Base-by-base conservation (phyloP, 345 rosid species). In the Melaleuca alternifolia region DNA sequence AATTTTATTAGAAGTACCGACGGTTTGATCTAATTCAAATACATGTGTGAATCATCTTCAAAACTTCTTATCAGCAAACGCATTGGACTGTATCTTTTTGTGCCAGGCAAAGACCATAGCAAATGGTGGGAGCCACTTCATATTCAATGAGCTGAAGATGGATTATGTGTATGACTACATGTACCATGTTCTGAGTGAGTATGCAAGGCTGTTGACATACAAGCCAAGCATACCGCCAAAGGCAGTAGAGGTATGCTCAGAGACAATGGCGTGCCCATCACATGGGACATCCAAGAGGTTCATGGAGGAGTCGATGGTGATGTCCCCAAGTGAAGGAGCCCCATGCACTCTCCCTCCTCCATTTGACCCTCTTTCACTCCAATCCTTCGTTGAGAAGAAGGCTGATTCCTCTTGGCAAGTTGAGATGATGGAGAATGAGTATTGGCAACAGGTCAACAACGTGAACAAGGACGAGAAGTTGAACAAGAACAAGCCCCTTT, bases 91-190 rank as follows among this genome's bases (percentile, higher is more conserved):
- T 20, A n/a, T 51, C 18, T 33, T 65, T 65, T 16, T 28, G 81
- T 71, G 81, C 48, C 87, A 95, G 96, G 99, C 96, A 24, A 88
- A 89, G 46, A 93, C 90, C 54, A 93, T 95, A 5, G 99, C 95
- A 7, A 90, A 92, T 82, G 93, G 90, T 50, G 95, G 92, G 41
- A 89, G 96, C 52, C 90, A 84, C 20, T 95, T 85, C 91, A 87
- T 93, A 2, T 91, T 88, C 53, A 92, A 95, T 30, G 91, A 93
- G 54, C 84, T 95, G 82, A 92, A 88, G 53, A 93, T 96, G 97
- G 94, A 89, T 23, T 77, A 86, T 33, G 93, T 95, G 46, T 96
- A 96, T 50, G 99, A 90, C 85, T 94, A 95, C 93, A 94, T 95
- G 95, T 92, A 94, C 46, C 95, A 95, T 91, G 54, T 93, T 41